Base-by-base conservation (phyloP, 495 filamentous ascomycete species). In the Penicillium tannophilum region DNA sequence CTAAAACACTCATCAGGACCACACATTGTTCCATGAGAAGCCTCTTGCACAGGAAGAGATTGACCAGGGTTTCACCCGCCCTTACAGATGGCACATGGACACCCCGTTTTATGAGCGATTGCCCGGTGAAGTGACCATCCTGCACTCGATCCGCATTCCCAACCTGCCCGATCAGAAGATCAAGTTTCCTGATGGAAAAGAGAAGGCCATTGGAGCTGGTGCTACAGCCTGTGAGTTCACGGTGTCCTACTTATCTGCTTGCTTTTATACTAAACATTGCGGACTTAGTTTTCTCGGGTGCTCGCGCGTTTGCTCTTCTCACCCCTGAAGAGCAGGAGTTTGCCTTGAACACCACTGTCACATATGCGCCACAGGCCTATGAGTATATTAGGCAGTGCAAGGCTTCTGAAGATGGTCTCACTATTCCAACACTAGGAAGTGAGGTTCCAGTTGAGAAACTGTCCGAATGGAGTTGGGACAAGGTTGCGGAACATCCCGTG, bases 11-110 rank as follows among this genome's bases (percentile, higher is more conserved):
- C 19, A 16, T 16, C 19, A 59, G 57, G 57, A 59, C 28, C 57
- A 59, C 31, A 59, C 57, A 17, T 19, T 54, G 16, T 59, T 59
- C 17, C 57, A 59, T 6, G 57, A 59, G 14, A 43, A 19, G 7
- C 57, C 57, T 30, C 44, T 59, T 12, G 35, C 17, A 1, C 57
- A 59, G 24, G 33, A 43, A 4, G 19, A 47, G 44, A 23, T 47
- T 23, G 44, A 47, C 3, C 44, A 47, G 20, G 44, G 52, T 2
- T 60, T 50, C 42, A 60, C 52, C 11, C 58, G 58, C 12, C 52
- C 58, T 19, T 60, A 60, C 28, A 46, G 58, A 16, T 55, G 58
- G 58, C 58, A 60, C 23, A 60, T 60, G 58, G 58, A 60, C 48
- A 60, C 58, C 7, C 58, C 58, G 1, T 60, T 60, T 35, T 60